Evolutionary conservation across 108 stramenopile species (phyloP).

Genomic region (Nannochloropsis gaditana): DNA sequence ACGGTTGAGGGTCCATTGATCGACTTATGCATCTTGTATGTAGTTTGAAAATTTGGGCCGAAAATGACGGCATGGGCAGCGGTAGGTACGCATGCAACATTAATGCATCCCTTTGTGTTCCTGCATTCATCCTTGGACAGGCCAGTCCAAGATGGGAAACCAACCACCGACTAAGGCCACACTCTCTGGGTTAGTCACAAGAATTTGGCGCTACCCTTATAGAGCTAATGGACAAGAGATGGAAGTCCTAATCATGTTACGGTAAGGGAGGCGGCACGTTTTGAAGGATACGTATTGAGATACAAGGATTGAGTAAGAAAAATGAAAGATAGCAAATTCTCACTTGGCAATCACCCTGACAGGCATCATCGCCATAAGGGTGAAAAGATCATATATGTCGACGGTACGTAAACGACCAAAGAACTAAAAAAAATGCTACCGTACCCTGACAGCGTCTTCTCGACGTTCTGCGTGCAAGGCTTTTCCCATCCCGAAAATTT

Average conservation of each 20-base stretch:
- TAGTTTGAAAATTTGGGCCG: no score
- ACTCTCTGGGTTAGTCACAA: background rate
- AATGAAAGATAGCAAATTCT: background rate
- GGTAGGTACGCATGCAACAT: no score
- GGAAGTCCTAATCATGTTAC: background rate
- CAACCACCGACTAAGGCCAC: conserved; percentile 5
- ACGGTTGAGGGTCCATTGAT: no score
- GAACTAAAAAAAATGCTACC: no score
- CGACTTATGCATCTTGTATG: no score
- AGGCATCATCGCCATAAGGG: conserved; percentile 7
- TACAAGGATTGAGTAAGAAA: background rate
- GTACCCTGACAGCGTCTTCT: no score
- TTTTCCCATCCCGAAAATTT: no score
- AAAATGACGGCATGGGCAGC: no score
- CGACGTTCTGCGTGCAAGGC: no score
- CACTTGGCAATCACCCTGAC: background rate
- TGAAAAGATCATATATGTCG: background rate
- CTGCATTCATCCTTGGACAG: background rate
- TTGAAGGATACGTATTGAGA: background rate
- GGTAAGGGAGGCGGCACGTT: background rate
- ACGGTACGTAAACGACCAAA: background rate
- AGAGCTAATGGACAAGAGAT: background rate
- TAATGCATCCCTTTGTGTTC: no score
- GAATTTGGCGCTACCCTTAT: background rate
- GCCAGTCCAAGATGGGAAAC: background rate